Evolutionary conservation across 257 asterid genomes (phyloP).

Genomic region (Fraxinus excelsior): DNA sequence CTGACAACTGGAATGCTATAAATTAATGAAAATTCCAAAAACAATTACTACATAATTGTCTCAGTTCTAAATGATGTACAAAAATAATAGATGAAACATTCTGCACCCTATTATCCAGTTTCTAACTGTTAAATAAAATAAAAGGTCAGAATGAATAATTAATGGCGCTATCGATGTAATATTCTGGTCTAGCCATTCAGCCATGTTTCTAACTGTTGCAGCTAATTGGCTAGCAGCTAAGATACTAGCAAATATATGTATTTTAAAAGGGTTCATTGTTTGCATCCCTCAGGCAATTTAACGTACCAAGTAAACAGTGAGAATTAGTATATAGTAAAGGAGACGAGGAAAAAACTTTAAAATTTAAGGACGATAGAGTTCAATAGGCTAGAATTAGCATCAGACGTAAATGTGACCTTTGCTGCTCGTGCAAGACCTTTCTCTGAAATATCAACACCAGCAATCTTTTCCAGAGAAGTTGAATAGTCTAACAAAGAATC

Average conservation of each 20-base stretch:
- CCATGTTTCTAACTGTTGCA: neutral
- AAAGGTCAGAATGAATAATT: too few relatives aligned
- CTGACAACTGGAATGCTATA: neutral
- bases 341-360: neutral
- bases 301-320: neutral
- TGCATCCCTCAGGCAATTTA: neutral
- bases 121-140: too few relatives aligned
- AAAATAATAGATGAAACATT: too few relatives aligned
- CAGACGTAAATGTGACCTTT: conserved; percentile 51
- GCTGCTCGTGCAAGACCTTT: conserved; percentile 88
- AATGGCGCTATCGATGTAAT: too few relatives aligned
- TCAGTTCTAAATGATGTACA: neutral
- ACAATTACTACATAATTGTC: neutral
- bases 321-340: neutral
- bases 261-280: too few relatives aligned
- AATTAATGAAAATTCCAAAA: neutral
- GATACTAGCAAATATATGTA: neutral
- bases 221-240: neutral
- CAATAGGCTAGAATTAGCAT: neutral
- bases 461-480: conserved; percentile 76
- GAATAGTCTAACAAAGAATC: conserved; percentile 77
- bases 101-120: too few relatives aligned
- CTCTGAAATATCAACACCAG: conserved; percentile 80
- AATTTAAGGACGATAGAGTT: neutral
- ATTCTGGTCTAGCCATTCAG: too few relatives aligned